Base-by-base conservation (phyloP, 1,284 basidiomycete species). In the Grifola frondosa region DNA sequence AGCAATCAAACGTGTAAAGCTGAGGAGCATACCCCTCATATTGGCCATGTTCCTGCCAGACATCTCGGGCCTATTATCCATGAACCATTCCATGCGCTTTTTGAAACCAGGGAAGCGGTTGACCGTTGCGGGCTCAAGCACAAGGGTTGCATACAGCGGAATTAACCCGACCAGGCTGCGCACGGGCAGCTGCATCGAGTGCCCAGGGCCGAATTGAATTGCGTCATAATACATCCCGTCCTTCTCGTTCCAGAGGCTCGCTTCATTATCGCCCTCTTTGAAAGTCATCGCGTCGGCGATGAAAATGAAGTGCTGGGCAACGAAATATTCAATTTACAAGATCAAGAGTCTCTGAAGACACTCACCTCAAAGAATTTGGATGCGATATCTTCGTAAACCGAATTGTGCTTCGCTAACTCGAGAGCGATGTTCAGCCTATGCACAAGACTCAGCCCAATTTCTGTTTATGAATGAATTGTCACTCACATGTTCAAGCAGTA, bases 151-250 rank as follows among this genome's bases (percentile, higher is more conserved):
- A 65, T 96, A 98, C 17, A 98, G 77, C 5, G 96, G 96, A 53
- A 98, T 97, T 44, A 99, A 77, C 19, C 96, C 95, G 49, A 98
- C 94, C 52, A 99, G 80, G 59, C 88, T 92, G 64, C 91, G 84
- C 43, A 99, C 83, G 6, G 94, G 94, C 40, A 99, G 75, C 63
- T 96, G 94, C 74, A 92, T 91, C 13, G 81, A 75, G 53, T 88
- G 70, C n/a, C 84, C 84, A 3, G 80, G 79, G n/a, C 87, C 88
- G 69, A 94, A 95, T 51, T 91, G 81, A 55, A 97, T 95, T 29
- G 91, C 95, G 59, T 99, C 96, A 64, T 96, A 99, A 74, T 98
- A 99, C 83, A 98, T 90, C 13, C 94, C 95, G 56, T 97, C 94
- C 56, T 94, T 70, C 54, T 97, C 96, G 63, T 86, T 97, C 96